A percentile compares a stretch with the other conserved stretches of the same genome.
Conservation (phyloP, 164 flowering plant species). For the Kalanchoe fedtschenkoi region DNA sequence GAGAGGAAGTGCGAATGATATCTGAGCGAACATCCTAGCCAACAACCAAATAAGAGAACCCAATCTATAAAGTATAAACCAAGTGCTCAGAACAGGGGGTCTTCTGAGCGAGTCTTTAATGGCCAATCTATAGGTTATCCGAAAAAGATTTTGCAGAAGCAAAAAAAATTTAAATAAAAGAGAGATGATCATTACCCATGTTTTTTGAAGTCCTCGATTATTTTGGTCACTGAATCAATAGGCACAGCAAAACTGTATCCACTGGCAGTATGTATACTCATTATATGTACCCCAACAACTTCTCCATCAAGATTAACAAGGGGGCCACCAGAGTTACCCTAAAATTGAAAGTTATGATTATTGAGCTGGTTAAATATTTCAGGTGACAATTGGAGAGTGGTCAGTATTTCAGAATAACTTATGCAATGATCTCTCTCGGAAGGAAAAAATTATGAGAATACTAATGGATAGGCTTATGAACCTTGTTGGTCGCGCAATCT, state of each 20-base stretch:
- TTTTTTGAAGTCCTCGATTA: conserved; percentile 68
- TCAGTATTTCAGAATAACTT: not conserved
- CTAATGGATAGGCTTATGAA: not conserved
- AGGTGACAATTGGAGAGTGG: not conserved
- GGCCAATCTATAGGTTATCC: too few species aligned
- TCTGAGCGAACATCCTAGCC: too few species aligned
- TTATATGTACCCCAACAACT: conserved; percentile 72
- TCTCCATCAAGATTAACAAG: conserved; percentile 90
- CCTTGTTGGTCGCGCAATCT: conserved; percentile 6
- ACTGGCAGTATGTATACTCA: conserved; percentile 67
- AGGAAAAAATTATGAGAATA: not conserved
- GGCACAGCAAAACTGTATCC: conserved; percentile 83
- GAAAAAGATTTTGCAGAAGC: too few species aligned
- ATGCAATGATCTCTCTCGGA: not conserved
- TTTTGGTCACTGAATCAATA: conserved; percentile 60
- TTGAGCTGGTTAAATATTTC: not conserved
- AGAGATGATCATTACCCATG: conserved; percentile 43
- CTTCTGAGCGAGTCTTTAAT: too few species aligned
- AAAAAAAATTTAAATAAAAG: not conserved
- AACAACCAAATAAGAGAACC: too few species aligned
- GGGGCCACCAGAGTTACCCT: conserved; percentile 99
- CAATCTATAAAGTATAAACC: too few species aligned
- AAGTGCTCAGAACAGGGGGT: too few species aligned
- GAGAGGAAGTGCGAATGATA: too few species aligned
- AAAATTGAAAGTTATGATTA: not conserved